Evolutionary conservation across 768 basidiomycete genomes (phyloP).

Genomic region (Hysterangium stoloniferum): DNA sequence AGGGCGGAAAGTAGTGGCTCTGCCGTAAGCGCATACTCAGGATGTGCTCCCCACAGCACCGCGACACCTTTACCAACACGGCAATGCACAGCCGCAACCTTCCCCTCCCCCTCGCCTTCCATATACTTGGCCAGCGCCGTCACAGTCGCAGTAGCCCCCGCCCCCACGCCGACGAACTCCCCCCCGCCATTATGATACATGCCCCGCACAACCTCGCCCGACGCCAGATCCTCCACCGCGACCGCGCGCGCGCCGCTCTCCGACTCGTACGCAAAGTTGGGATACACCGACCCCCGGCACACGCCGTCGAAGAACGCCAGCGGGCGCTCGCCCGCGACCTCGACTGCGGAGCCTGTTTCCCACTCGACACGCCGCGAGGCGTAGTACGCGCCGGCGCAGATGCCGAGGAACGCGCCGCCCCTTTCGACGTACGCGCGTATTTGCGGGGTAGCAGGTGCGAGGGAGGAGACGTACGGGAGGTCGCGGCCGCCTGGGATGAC

Average conservation of each 20-base stretch:
- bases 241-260: constrained; percentile 35
- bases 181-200: constrained; percentile 41
- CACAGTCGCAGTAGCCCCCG: constrained; percentile 17
- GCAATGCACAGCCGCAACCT: constrained; percentile 31
- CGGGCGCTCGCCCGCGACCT: constrained; percentile 33
- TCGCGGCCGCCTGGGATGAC: constrained; percentile 62
- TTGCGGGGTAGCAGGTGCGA: constrained; percentile 31
- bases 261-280: constrained; percentile 34
- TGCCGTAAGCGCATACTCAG: constrained; percentile 45
- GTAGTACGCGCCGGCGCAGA: constrained; percentile 55
- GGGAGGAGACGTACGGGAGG: constrained; percentile 30
- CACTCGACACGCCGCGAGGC: constrained; percentile 33
- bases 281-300: constrained; percentile 33
- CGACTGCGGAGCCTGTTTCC: constrained; percentile 29
- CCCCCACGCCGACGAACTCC: constrained; percentile 24
- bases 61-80: constrained; percentile 40
- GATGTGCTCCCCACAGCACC: constrained; percentile 47
- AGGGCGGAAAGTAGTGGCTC: constrained; percentile 27
- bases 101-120: constrained; percentile 18
- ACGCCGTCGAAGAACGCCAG: constrained; percentile 35
- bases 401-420: constrained; percentile 66
- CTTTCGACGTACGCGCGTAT: constrained; percentile 54
- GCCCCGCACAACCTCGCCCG: constrained; percentile 15
- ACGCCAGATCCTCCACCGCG: constrained; percentile 16
- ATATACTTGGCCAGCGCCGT: constrained; percentile 31